These are phyloP conservation scores for Triglochin maritima DNA, from an alignment of 106 monocot species.

Conservation along the genomic window DNA sequence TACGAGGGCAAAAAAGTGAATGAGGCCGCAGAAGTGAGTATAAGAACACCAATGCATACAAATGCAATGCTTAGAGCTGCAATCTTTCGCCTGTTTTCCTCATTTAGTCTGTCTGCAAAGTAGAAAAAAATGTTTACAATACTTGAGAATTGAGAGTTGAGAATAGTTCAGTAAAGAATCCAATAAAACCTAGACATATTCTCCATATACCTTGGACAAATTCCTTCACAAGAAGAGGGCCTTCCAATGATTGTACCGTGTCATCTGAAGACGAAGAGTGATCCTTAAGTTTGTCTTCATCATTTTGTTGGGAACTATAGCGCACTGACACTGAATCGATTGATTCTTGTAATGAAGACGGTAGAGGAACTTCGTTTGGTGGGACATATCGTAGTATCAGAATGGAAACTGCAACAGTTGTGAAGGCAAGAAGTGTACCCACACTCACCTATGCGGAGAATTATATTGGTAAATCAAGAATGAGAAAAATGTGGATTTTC, in stretches of 20 bases:
- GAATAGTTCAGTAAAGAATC: too few relatives aligned
- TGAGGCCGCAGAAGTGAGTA: conserved; percentile 67
- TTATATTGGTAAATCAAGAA: too few relatives aligned
- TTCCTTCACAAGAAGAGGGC: conserved; percentile 63
- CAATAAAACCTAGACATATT: too few relatives aligned
- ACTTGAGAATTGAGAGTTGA: too few relatives aligned
- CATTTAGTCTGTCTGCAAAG: conserved; percentile 35
- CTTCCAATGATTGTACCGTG: conserved; percentile 17
- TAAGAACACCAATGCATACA: conserved; percentile 67
- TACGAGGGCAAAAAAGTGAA: conserved; percentile 44
- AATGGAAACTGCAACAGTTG: conserved; percentile 83
- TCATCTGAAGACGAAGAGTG: conserved; percentile 12
- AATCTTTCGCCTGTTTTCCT: conserved; percentile 44
- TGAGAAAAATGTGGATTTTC: too few relatives aligned
- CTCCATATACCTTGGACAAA: conserved; percentile 23
- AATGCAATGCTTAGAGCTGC: conserved; percentile 68
- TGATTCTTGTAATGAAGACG: conserved; percentile 65
- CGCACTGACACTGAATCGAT: conserved; percentile 44
- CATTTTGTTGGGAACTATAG: conserved; percentile 27
- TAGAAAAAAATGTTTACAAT: too few relatives aligned
- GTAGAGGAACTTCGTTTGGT: conserved; percentile 80
- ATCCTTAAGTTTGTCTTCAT: conserved; percentile 2
- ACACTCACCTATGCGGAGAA: conserved; percentile 59
- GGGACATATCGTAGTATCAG: conserved; percentile 95
- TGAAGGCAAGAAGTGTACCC: conserved; percentile 97